Evolutionary conservation across 176 grass and related monocot genomes (phyloP), one percentile per base, ranked within the genome.

Genomic region (Aegilops speltoides): DNA sequence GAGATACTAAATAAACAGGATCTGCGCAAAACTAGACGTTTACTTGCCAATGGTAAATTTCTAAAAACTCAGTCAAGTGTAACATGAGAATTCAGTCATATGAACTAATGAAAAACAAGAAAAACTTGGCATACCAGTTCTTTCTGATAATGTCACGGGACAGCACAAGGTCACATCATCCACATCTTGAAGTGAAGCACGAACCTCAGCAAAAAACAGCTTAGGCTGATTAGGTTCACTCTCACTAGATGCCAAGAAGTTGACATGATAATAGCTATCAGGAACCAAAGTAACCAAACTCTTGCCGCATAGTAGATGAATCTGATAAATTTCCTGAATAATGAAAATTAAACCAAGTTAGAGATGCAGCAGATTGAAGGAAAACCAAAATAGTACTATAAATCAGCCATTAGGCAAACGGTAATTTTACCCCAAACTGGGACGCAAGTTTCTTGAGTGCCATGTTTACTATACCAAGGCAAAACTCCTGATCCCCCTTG

Each of bases 121-220:
- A 56, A 32, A 77, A 56, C 46, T 56, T 22, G 4, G 26, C 46
- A 77, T 77, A 77, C 46, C 74, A 29, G 73, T 31, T 76, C 25
- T 52, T 76, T 4, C 73, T 1, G 8, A 76, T 15, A 76, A 76
- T 52, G 45, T 7, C 45, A 74, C 40, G 0, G 40, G 71, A 8
- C 71, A 74, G 40, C 71, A 74, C 71, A 48, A 46, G 23, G 71
- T 74, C 71, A 74, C 71, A 3, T 74, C 71, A 16, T 76, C 73
- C 23, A 52, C 24, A 52, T 43, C 43, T 50, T 52, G 17, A 76
- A 50, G 73, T 9, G 73, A 50, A 50, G 43, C 73, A 52, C 25
- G 41, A 14, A 52, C 43, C 48, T 76, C 73, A 4, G 72, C 41
- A 8, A 75, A 75, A 28, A 75, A 75, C 41, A 75, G 14, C 72